Conservation (phyloP, 768 basidiomycete species). For the Pisolithus tinctorius region DNA sequence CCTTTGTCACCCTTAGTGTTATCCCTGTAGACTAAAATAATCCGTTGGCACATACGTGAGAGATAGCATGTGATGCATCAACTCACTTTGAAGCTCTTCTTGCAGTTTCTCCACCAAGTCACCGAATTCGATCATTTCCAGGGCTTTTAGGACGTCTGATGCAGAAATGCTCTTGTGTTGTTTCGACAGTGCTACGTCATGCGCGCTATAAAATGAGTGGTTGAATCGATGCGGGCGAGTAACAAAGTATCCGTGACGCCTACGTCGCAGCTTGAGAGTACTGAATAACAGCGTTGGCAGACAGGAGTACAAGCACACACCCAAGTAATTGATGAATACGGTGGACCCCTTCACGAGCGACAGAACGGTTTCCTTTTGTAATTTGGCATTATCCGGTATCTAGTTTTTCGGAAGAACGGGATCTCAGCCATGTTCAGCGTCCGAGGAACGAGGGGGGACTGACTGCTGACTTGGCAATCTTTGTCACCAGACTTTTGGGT, state of each 20-base stretch:
- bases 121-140: slow-evolving; percentile 71
- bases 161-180: slow-evolving; percentile 87
- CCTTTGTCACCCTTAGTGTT: slow-evolving; percentile 55
- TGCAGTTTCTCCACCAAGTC: slow-evolving; percentile 62
- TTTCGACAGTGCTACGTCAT: slow-evolving; percentile 78
- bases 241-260: slow-evolving; percentile 7
- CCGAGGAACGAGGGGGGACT: slow-evolving; percentile 18
- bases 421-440: background rate
- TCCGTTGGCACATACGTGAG: background rate
- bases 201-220: slow-evolving; percentile 47
- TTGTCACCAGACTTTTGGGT: slow-evolving; percentile 75
- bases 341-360: slow-evolving; percentile 86
- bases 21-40: slow-evolving; percentile 54
- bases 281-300: background rate
- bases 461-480: slow-evolving; percentile 81
- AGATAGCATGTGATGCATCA: background rate
- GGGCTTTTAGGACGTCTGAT: slow-evolving; percentile 82
- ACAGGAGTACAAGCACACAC: slow-evolving; percentile 34
- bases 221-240: background rate
- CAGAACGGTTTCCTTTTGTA: slow-evolving; percentile 84
- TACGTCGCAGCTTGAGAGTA: slow-evolving; percentile 38
- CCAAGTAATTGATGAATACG: slow-evolving; percentile 91
- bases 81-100: slow-evolving; percentile 56
- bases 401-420: slow-evolving; percentile 22
- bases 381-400: slow-evolving; percentile 80